Evolutionary conservation across 306 rosid species (phyloP).

Genomic region (Vigna unguiculata): DNA sequence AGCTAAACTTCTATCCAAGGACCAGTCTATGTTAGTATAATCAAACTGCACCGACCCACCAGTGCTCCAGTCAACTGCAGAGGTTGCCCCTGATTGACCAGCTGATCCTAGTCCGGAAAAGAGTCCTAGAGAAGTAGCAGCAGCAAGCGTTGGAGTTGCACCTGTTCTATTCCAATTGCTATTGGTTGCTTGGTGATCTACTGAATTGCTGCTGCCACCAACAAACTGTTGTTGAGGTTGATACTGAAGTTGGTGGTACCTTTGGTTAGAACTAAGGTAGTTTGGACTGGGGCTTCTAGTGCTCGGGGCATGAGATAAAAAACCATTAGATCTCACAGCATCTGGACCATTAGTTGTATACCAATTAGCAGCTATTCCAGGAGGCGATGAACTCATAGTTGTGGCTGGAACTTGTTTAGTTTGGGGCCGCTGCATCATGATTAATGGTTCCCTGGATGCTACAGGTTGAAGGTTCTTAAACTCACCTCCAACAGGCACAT

Average conservation of each 20-base stretch:
- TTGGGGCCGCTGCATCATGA: conserved; percentile 87
- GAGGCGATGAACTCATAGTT: conserved; percentile 82
- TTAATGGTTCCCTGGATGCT: conserved; percentile 72
- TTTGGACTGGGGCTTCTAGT: conserved; percentile 64
- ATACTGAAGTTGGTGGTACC: conserved; percentile 81
- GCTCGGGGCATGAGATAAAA: conserved; percentile 66
- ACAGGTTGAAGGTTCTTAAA: conserved; percentile 71
- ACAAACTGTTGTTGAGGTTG: conserved; percentile 69
- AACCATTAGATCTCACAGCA: conserved; percentile 67
- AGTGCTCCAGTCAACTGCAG: conserved; percentile 89
- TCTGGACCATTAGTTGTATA: conserved; percentile 67
- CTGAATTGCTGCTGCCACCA: conserved; percentile 61
- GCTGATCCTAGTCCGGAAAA: conserved; percentile 85
- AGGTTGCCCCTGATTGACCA: conserved; percentile 76
- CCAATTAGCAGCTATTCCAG: conserved; percentile 71
- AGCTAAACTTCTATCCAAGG: conserved; percentile 70
- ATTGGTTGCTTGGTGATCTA: conserved; percentile 67
- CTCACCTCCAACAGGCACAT: conserved; percentile 67
- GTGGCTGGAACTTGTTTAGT: conserved; percentile 68
- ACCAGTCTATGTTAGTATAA: conserved; percentile 90
- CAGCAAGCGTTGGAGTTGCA: conserved; percentile 73
- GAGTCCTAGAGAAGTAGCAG: conserved; percentile 93
- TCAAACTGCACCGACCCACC: conserved; percentile 75
- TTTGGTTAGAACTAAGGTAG: conserved; percentile 67
- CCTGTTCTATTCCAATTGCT: conserved; percentile 67